A percentile compares a stretch with the other conserved stretches of the same genome.
phyloP scores from a whole-genome alignment of 106 monocot species.

The Dendrobium catenatum region DNA sequence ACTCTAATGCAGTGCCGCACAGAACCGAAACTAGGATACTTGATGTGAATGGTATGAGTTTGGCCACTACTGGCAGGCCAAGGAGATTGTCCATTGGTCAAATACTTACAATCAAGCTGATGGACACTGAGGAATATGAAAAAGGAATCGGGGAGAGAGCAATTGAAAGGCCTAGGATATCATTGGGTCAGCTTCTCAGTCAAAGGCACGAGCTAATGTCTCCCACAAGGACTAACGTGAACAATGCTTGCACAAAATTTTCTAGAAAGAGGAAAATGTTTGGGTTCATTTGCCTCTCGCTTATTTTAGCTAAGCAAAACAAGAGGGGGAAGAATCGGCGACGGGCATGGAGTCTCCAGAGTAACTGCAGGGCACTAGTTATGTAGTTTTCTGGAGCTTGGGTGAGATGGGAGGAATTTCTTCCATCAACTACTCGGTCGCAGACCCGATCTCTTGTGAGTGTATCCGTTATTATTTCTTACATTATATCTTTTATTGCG shows the following conservation, averaged over 20 bases:
- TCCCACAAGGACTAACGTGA: constrained; percentile 17
- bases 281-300: constrained; percentile 33
- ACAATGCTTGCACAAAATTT: constrained; percentile 17
- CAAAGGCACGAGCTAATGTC: constrained; percentile 28
- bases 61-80: constrained; percentile 10
- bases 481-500: too few relatives aligned
- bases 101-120: constrained; percentile 49
- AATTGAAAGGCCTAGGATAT: constrained; percentile 29
- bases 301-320: constrained; percentile 30
- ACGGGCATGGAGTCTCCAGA: constrained; percentile 1
- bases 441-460: background rate
- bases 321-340: constrained; percentile 38
- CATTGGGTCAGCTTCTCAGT: constrained; percentile 53
- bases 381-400: background rate
- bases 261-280: constrained; percentile 42
- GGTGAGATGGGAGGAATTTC: too few relatives aligned
- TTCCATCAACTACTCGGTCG: too few relatives aligned
- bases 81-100: constrained; percentile 53
- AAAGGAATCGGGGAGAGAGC: background rate
- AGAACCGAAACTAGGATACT: constrained; percentile 28
- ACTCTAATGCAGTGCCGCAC: constrained; percentile 10
- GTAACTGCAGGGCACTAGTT: constrained; percentile 9
- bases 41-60: constrained; percentile 44
- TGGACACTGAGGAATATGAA: constrained; percentile 21
- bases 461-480: background rate